Evolutionary conservation across 192 early-diverging fungal species (phyloP), one percentile per base, ranked within the genome.

Genomic region (Gamsiella multidivaricata): DNA sequence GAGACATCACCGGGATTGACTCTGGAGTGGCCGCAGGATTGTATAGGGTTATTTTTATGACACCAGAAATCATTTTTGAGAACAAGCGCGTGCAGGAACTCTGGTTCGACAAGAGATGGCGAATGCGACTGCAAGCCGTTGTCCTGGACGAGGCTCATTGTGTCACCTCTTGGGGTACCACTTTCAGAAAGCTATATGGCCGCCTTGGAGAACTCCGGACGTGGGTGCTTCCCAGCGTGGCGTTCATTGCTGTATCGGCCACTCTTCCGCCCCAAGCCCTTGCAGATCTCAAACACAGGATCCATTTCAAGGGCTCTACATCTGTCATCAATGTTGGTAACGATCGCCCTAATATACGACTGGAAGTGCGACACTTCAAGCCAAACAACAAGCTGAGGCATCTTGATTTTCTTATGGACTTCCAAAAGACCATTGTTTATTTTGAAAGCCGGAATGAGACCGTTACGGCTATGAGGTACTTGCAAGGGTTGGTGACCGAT

Each of bases 71-170:
- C 12, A 37, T 58, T 10, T 29, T 60, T 18, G 42, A 60, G 45
- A 47, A 43, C 23, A 5, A 26, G 22, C 14, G 23, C 23, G 15
- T 47, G 5, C 23, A 47, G 3, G 23, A 60, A 2, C n/a, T 61
- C 9, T 61, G 58, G 58, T 0, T 32, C 3, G 47, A 17, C 5
- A 5, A 18, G 2, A 0, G 15, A 42, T 61, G 58, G 58, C 22
- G 10, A 47, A 1, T 33, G 15, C 41, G 58, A n/a, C 25, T 61
- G 12, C 26, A 23, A 15, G 50, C 62, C 0, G 37, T 65, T 10
- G 51, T 65, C 25, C 12, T 65, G 11, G 62, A 65, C 28, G 62
- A 65, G 49, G 62, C 51, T n/a, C 62, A 65, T 31, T 65, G 62
- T 32, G 22, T 65, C 32, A 5, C 15, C 26, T 32, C 49, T 0